phyloP scores from a whole-genome alignment of 2,329 filamentous ascomycete species.

The Torrubiellomyces zombiae region DNA sequence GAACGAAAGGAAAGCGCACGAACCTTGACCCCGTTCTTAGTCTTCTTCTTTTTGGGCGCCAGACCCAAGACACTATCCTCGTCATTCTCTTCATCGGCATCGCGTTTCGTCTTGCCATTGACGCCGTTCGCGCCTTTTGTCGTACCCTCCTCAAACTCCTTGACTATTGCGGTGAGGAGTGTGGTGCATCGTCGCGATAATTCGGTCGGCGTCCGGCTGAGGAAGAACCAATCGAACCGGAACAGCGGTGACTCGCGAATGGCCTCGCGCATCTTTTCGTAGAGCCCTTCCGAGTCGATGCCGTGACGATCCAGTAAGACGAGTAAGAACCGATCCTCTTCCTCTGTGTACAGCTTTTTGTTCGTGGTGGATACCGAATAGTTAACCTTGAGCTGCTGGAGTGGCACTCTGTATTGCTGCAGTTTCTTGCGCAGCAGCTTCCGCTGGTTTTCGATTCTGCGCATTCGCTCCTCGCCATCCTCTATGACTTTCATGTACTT shows the following conservation, averaged over 20 bases:
- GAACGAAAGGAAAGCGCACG: background rate
- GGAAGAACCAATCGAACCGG: constrained; percentile 98
- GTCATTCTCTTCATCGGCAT: constrained; percentile 66
- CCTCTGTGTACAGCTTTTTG: constrained; percentile 98
- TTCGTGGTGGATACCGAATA: constrained; percentile 98
- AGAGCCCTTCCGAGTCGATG: constrained; percentile 77
- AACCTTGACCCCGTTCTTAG: constrained; percentile 79
- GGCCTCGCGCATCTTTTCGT: constrained; percentile 91
- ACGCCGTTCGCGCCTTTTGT: constrained; percentile 37
- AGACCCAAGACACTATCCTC: constrained; percentile 66
- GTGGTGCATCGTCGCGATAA: constrained; percentile 87
- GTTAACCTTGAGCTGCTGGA: constrained; percentile 97
- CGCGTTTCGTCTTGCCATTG: constrained; percentile 58
- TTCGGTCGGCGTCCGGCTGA: constrained; percentile 84
- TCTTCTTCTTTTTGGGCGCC: constrained; percentile 86
- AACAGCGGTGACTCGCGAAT: constrained; percentile 90
- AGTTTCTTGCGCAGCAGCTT: constrained; percentile 93
- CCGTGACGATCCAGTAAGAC: constrained; percentile 87
- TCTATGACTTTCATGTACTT: constrained; percentile 86
- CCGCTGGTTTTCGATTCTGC: constrained; percentile 79
- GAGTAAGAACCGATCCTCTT: constrained; percentile 88
- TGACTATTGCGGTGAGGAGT: constrained; percentile 80
- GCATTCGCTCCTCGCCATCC: constrained; percentile 76
- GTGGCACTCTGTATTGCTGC: constrained; percentile 85
- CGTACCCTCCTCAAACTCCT: constrained; percentile 69